Conservation (phyloP, 2,329 filamentous ascomycete genomes). For the Tolypocladium capitatum region DNA sequence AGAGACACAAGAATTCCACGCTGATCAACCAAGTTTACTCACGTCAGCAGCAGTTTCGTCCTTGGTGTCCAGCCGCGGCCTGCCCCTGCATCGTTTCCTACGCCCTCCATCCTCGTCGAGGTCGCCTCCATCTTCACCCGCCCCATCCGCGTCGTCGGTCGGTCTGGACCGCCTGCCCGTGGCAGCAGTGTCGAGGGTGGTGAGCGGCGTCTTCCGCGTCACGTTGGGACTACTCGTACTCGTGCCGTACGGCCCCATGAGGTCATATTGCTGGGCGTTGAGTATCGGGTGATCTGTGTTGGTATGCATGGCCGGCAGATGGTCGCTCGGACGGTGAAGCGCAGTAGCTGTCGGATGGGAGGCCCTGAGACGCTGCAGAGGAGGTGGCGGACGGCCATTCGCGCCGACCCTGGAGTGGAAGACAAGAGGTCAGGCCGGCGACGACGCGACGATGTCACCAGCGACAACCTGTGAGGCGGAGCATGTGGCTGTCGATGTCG, state of each 20-base stretch:
- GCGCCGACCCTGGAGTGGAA: too few species aligned
- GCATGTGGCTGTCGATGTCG: background rate
- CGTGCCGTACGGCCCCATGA: background rate
- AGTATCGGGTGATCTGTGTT: background rate
- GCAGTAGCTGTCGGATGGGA: background rate
- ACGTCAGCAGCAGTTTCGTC: conserved; percentile 71
- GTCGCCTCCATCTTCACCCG: conserved; percentile 7
- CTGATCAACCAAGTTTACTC: conserved; percentile 25
- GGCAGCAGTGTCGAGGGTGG: background rate
- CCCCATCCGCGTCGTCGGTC: conserved; percentile 4
- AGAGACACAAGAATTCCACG: background rate
- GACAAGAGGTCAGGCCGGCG: background rate
- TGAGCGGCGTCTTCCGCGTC: background rate
- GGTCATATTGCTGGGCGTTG: background rate
- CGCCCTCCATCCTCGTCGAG: conserved; percentile 28
- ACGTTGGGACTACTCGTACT: background rate
- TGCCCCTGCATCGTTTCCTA: conserved; percentile 53
- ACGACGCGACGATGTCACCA: background rate
- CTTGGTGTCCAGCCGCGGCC: conserved; percentile 62
- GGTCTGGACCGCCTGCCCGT: conserved; percentile 12
- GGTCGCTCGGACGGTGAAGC: background rate
- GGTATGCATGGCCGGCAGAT: background rate
- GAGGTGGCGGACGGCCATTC: background rate
- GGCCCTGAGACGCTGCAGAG: background rate
- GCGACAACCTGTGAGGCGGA: background rate